A percentile compares a stretch with the other conserved stretches of the same genome.
Evolutionary conservation across 306 rosid genomes (phyloP).

Genomic region (Cicer judaicum): DNA sequence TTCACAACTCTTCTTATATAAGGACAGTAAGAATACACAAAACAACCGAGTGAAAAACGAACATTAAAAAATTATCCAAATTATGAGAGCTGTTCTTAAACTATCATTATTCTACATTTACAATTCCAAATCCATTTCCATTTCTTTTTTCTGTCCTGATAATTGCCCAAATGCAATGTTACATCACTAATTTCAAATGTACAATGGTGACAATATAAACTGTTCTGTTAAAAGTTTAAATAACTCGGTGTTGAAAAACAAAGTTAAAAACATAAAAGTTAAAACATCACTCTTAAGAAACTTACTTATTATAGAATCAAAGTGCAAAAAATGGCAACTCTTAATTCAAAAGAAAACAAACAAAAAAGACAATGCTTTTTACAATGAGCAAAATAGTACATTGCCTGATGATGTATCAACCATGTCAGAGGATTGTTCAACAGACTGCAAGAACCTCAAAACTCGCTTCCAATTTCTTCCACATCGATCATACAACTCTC

Average conservation of each 20-base stretch:
- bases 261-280: background rate
- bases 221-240: constrained; percentile 3
- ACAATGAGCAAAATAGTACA: constrained; percentile 74
- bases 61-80: background rate
- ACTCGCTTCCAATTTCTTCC: constrained; percentile 82
- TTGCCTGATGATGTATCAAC: constrained; percentile 92
- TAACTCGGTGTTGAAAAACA: constrained; percentile 15
- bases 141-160: background rate
- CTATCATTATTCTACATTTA: constrained; percentile 2
- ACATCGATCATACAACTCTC: constrained; percentile 74
- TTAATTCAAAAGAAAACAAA: constrained; percentile 42
- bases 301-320: background rate
- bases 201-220: constrained; percentile 6
- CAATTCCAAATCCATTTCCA: background rate
- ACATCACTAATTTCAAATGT: background rate
- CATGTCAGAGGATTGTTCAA: constrained; percentile 76
- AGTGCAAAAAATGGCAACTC: constrained; percentile 25
- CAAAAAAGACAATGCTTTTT: background rate
- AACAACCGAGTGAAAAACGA: background rate
- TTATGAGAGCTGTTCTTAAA: background rate
- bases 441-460: constrained; percentile 86
- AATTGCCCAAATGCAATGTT: background rate
- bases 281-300: background rate
- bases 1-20: constrained; percentile 20
- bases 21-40: constrained; percentile 13